A percentile compares a stretch with the other conserved stretches of the same genome.
These are phyloP conservation scores for Yamadazyma endophytica DNA, from an alignment of 805 yeast species.

Conservation along the genomic window DNA sequence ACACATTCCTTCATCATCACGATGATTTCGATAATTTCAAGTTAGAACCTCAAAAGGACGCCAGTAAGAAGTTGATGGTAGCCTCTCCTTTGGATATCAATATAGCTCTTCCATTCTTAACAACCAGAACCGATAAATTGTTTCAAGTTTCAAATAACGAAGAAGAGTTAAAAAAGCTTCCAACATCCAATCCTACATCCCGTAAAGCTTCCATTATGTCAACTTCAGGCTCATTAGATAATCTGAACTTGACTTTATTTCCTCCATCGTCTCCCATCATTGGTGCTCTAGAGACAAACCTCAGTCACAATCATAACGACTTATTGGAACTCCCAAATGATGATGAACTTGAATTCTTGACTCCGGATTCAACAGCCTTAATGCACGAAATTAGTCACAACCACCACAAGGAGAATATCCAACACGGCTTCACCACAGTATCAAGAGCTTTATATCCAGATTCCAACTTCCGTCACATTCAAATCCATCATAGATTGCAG, in stretches of 20 bases:
- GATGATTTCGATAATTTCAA: conserved; percentile 9
- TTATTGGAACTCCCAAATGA: conserved; percentile 3
- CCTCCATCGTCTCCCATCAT: conserved; percentile 31
- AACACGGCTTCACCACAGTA: conserved; percentile 31
- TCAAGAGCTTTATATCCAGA: conserved; percentile 55
- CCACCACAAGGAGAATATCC: conserved; percentile 22
- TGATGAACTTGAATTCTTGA: conserved; percentile 16
- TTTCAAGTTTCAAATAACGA: conserved; percentile 16
- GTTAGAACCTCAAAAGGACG: conserved; percentile 4
- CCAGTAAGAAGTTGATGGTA: conserved; percentile 21
- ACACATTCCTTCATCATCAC: no score
- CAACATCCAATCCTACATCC: conserved; percentile 15
- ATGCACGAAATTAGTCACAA: conserved; percentile 22
- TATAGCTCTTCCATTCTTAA: conserved; percentile 40
- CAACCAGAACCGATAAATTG: conserved; percentile 32
- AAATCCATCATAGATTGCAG: conserved; percentile 64
- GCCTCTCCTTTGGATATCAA: conserved; percentile 42
- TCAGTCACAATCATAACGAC: conserved; percentile 22
- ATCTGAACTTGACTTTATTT: conserved; percentile 1
- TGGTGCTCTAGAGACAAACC: conserved; percentile 37
- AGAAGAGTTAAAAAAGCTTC: conserved; percentile 10
- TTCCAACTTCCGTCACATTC: conserved; percentile 57
- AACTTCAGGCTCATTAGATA: conserved; percentile 2
- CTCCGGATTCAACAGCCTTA: conserved; percentile 27
- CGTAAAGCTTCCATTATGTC: conserved; percentile 25